Base-by-base conservation (phyloP, 2,329 filamentous ascomycete genomes). In the Albophoma yamanashiensis region DNA sequence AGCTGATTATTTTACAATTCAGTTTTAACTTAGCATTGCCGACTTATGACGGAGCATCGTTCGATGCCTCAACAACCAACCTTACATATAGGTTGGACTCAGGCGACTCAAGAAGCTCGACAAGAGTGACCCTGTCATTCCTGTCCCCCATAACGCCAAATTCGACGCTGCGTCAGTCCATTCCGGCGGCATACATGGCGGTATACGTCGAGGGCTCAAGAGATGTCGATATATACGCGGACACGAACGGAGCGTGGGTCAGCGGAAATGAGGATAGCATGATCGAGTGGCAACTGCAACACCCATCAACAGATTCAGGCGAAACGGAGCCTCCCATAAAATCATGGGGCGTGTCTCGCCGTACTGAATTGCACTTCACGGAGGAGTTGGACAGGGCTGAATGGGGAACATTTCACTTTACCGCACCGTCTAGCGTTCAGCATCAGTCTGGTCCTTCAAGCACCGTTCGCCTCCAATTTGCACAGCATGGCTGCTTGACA, bases 351-450 rank as follows among this genome's bases (percentile, higher is more conserved):
- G 77, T 90, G 38, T 79, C 80, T 60, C 79, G 86, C 45, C 75
- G 75, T 61, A 70, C 78, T 8, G 83, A 93, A 71, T 78, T 88
- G 70, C 77, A 89, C n/a, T 82, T 94, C 59, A 89, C 88, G 0
- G 91, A 95, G 71, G 81, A 81, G 59, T 75, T 75, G 52, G 91
- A 95, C 67, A 87, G 87, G 52, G 83, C 88, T 1, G 91, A 95
- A 81, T 95, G 91, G 91, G 91, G 91, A 4, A 88, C 85, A 36
- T 73, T 95, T 60, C 83, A 90, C 72, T 91, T 95, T 69, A 88
- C 88, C 27, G 90, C 80, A 1, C 89, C 91, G 27, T 76, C 79
- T 64, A 81, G 87, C 68, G 84, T 83, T 22, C 78, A 82, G 34
- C 87, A 92, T 69, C 85, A 93, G 73, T 84, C 83, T 63, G 91